Percentiles rank a stretch among this genome's conserved stretches.
Evolutionary conservation across 202 grass and related monocot genomes (phyloP).

Genomic region (Digitaria exilis): DNA sequence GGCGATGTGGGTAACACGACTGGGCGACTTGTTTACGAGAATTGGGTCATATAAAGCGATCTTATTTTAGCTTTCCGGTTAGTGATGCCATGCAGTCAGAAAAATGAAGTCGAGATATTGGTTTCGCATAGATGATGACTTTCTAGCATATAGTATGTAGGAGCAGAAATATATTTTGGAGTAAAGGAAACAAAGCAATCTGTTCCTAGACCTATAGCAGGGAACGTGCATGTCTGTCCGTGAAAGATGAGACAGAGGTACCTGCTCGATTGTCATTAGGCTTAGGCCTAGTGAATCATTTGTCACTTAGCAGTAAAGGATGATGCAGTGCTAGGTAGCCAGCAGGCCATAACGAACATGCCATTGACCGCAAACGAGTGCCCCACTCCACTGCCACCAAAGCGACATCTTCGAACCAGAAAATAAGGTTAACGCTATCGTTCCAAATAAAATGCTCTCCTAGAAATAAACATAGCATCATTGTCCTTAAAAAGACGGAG

Average conservation of each 20-base stretch:
- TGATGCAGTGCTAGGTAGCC: neutral
- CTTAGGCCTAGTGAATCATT: constrained; percentile 21
- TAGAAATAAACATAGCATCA: neutral
- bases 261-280: constrained; percentile 21
- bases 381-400: neutral
- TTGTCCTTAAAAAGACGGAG: neutral
- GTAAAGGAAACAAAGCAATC: neutral
- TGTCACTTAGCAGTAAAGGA: constrained; percentile 8
- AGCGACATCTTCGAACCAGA: neutral
- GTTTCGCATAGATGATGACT: too few species aligned
- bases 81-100: neutral
- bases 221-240: constrained; percentile 33
- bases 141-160: neutral
- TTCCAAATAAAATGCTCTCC: neutral
- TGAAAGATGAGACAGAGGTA: constrained; percentile 26
- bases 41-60: neutral
- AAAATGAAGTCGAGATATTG: neutral
- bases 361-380: neutral
- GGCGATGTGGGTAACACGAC: neutral
- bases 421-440: neutral
- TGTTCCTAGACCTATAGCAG: neutral
- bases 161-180: neutral
- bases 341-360: constrained; percentile 1
- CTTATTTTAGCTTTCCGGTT: neutral
- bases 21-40: too few species aligned